Evolutionary conservation across 2,329 filamentous ascomycete species (phyloP), one percentile per base, ranked within the genome.

Genomic region (Incumbomyces delicatus): DNA sequence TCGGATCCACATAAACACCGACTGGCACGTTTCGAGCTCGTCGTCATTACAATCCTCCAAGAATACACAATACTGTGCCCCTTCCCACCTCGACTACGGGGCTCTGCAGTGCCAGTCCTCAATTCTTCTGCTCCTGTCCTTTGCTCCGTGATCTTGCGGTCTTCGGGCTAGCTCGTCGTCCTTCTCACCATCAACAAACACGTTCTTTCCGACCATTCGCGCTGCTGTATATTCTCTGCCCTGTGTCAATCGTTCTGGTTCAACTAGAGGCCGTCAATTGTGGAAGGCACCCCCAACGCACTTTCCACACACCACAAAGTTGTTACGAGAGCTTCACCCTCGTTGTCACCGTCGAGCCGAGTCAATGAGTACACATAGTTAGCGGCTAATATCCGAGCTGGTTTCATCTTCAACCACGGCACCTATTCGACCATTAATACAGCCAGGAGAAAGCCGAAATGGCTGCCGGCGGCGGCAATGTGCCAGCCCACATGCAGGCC

Each of bases 401-500:
- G 22, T 4, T 27, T 8, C 8, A 27, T 27, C 22, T 27, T 8
- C 5, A 27, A 27, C 22, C 4, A 27, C 22, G 8, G 8, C 22
- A 8, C 4, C 22, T 27, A 27, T 8, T 8, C 4, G 5, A 27
- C 22, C 4, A 27, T n/a, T 8, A 27, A 27, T 27, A 27, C 12
- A 12, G 7, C 17, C n/a, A 32, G 40, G 33, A 22, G 17, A 13
- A 11, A 18, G 22, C 46, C 39, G 61, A 50, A 44, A 71, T 71
- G 68, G 66, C 63, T 48, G 59, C 59, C 47, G 58, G 66, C 56
- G 62, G 67, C 54, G 67, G 64, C 57, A 61, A 63, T 61, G 52
- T 68, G 63, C 64, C 76, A 64, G 68, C 87, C 82, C 71, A 87
- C 75, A 53, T 66, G 53, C 87, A 95, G 68, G 78, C 87, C 48